Evolutionary conservation across 768 basidiomycete species (phyloP), one percentile per base, ranked within the genome.

Genomic region (Tulasnella sp.): DNA sequence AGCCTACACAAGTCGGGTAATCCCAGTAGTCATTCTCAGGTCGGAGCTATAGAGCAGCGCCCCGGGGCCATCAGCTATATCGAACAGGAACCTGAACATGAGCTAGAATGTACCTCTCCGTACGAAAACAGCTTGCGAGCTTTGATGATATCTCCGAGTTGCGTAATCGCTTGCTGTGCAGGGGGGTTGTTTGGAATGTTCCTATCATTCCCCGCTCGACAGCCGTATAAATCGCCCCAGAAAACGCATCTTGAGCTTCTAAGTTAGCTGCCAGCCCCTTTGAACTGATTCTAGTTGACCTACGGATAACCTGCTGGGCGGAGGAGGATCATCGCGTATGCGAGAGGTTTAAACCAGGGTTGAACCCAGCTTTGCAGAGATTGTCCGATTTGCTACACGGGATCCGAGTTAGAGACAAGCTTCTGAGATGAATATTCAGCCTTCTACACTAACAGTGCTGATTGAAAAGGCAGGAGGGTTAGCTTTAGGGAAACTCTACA

Each of bases 291-390:
- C 18, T 18, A 14, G 2, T 44, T 44, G 16, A 75, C 81, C 31
- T 73, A 82, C 81, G 81, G 81, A 74, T 82, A 82, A 38, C 82
- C 82, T 10, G 78, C 82, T 10, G 75, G 48, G 24, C 82, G 81
- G 2, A 80, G 76, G 38, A 82, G 75, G 77, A 82, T 82, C 39
- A 82, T 48, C 21, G 82, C 79, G 68, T 82, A 82, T 12, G 82
- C 82, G 38, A 82, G 75, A 10, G 82, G 82, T 40, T 82, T 82
- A 74, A 82, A 82, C 81, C 79, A 80, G 2, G 77, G n/a, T 10
- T 79, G 56, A 9, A 82, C 81, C 74, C 81, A 82, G 68, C 81
- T 81, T 75, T 81, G 76, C 27, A 82, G 81, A 40, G 81, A 71
- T 52, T 82, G 82, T n/a, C 82, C 82, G 40, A 80, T 68, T 80